Base-by-base conservation (phyloP, 1,284 basidiomycete genomes). In the Veloporphyrellus conicus region DNA sequence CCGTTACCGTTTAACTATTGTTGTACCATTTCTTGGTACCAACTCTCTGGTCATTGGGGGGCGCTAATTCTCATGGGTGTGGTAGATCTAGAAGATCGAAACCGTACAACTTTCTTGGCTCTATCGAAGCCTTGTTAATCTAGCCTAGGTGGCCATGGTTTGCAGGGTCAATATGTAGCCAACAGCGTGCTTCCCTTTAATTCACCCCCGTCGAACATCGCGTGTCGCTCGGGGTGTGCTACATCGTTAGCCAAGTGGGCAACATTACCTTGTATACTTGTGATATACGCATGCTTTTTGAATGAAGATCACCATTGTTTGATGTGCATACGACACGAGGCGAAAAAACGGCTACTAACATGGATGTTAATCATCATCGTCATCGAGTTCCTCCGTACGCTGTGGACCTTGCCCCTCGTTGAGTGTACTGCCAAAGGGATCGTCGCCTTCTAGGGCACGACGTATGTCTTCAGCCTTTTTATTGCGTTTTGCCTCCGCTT, bases 371-470 rank as follows among this genome's bases (percentile, higher is more conserved):
- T 69, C 68, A 7, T 69, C 68, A 45, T 78, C 80, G 20, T 78
- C 76, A 43, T 84, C 79, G 54, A 83, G 76, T 28, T 78, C 76
- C 33, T 54, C 63, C 19, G 37, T 35, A 23, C 28, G 49, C 8
- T 56, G 55, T 34, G 38, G 53, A 33, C 54, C 61, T 36, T 68
- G 64, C 27, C 56, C 62, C 49, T 61, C 70, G 11, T 60, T 57
- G 23, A 82, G 55, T 45, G 76, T 70, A 33, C 72, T 75, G 22
- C 83, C 83, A 61, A 90, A 90, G 1, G 83, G 85, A 71, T 90
- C 85, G 0, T 69, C 68, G 20, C 47, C 68, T 27, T 76, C 74
- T 60, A 75, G 68, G 2, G 74, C 72, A 52, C 73, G 75, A 41
- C 76, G 72, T 12, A 72, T 66, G 22, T 76, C 74, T 40, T 76